phyloP scores from a whole-genome alignment of 805 yeast genomes.

The Metschnikowia borealis region DNA sequence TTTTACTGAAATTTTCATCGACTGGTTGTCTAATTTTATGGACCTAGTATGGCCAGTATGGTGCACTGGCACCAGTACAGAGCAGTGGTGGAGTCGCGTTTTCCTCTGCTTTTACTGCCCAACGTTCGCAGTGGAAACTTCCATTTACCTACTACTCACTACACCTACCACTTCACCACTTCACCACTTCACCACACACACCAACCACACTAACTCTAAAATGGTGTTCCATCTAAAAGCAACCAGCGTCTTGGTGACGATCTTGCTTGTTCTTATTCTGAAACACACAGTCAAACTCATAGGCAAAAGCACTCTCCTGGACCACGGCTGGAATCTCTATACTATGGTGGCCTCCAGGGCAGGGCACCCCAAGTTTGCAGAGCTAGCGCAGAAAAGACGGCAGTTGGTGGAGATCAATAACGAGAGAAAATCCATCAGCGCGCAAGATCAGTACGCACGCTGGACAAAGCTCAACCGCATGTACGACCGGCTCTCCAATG shows the following conservation, averaged over 20 bases:
- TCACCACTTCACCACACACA: background rate
- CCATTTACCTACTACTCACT: no score
- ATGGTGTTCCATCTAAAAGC: conserved; percentile 29
- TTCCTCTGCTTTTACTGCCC: no score
- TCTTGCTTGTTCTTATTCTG: conserved; percentile 18
- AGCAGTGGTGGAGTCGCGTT: no score
- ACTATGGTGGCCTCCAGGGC: conserved; percentile 27
- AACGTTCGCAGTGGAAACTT: no score
- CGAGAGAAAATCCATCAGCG: conserved; percentile 60
- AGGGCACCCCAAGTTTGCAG: conserved; percentile 29
- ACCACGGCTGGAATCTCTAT: conserved; percentile 37
- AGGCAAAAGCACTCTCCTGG: conserved; percentile 33
- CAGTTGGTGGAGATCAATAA: conserved; percentile 47
- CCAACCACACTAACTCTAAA: background rate
- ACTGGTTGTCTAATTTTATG: no score
- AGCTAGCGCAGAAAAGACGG: conserved; percentile 26
- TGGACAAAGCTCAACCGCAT: conserved; percentile 91
- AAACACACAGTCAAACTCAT: conserved; percentile 30
- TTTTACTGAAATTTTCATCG: no score
- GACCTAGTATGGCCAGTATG: no score
- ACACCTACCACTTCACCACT: background rate
- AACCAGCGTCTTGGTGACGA: conserved; percentile 34
- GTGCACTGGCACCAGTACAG: no score
- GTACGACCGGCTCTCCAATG: conserved; percentile 51
- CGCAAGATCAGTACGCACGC: conserved; percentile 91